Evolutionary conservation across 345 rosid species (phyloP).

Genomic region (Aurinia saxatilis): DNA sequence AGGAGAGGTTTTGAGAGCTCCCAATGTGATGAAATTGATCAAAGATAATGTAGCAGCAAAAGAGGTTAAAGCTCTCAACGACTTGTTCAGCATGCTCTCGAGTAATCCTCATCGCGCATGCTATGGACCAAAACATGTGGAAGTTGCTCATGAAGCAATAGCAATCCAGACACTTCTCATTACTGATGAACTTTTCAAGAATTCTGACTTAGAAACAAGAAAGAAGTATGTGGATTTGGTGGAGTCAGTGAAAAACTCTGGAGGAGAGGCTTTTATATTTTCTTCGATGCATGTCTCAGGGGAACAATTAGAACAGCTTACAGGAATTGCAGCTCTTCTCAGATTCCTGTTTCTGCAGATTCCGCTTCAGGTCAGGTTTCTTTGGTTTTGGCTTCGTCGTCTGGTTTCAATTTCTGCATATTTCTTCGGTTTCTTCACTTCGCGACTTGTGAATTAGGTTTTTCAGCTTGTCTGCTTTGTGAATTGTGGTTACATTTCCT

Average conservation of each 20-base stretch:
- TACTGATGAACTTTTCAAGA: conserved; percentile 96
- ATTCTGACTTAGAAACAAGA: conserved; percentile 58
- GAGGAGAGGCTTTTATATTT: conserved; percentile 74
- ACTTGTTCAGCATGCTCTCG: conserved; percentile 85
- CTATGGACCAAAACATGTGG: conserved; percentile 97
- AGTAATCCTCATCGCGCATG: conserved; percentile 80
- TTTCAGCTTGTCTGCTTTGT: too few relatives aligned
- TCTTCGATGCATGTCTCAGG: conserved; percentile 97
- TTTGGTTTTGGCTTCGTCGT: too few relatives aligned
- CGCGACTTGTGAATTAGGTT: too few relatives aligned
- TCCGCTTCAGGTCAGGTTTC: too few relatives aligned
- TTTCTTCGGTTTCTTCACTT: too few relatives aligned
- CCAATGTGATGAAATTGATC: conserved; percentile 78
- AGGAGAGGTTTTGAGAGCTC: conserved; percentile 77
- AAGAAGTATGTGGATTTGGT: conserved; percentile 64
- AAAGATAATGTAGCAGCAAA: conserved; percentile 93
- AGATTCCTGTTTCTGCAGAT: too few relatives aligned
- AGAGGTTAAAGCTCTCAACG: conserved; percentile 87
- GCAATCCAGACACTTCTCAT: conserved; percentile 94
- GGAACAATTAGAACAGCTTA: conserved; percentile 76
- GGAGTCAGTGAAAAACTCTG: conserved; percentile 61
- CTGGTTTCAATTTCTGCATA: too few relatives aligned
- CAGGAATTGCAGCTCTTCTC: conserved; percentile 92
- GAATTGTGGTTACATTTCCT: too few relatives aligned
- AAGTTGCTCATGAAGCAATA: conserved; percentile 90